Percentiles rank a stretch among this genome's conserved stretches.
These are phyloP conservation scores for Pseudevernia furfuracea DNA, from an alignment of 495 filamentous ascomycete genomes.

Conservation along the genomic window DNA sequence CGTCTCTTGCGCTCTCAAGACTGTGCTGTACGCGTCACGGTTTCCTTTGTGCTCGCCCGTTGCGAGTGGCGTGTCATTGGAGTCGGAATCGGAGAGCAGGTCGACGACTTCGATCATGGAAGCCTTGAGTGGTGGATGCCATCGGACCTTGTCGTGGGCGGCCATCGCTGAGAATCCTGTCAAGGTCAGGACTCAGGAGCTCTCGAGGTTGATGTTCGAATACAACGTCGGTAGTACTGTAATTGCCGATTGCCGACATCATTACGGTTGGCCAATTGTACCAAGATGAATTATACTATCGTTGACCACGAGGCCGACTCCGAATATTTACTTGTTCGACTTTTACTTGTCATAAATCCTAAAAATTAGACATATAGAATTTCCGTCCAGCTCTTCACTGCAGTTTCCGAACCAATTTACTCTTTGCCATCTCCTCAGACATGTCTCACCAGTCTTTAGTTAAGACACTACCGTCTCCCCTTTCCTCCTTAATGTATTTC, in stretches of 20 bases:
- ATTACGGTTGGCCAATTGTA: not conserved
- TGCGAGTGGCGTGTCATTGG: not conserved
- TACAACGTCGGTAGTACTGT: not conserved
- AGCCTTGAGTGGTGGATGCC: constrained; percentile 33
- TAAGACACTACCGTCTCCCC: too few species aligned
- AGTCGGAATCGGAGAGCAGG: constrained; percentile 28
- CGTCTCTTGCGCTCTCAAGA: not conserved
- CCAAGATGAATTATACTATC: not conserved
- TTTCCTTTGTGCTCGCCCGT: not conserved
- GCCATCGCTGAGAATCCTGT: constrained; percentile 5
- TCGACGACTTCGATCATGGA: constrained; percentile 43
- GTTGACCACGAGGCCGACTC: too few species aligned
- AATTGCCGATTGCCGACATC: constrained; percentile 6
- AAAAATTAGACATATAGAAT: too few species aligned
- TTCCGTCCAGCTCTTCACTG: too few species aligned
- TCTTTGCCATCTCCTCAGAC: too few species aligned
- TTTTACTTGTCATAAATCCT: too few species aligned
- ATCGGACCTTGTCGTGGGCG: not conserved
- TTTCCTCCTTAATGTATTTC: too few species aligned
- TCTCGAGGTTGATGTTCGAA: not conserved
- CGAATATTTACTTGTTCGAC: too few species aligned
- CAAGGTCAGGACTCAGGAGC: not conserved
- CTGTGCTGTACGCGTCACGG: not conserved
- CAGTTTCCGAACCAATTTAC: too few species aligned
- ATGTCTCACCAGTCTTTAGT: too few species aligned